phyloP scores from a whole-genome alignment of 2,329 filamentous ascomycete genomes.

The Elsinoe batatas region DNA sequence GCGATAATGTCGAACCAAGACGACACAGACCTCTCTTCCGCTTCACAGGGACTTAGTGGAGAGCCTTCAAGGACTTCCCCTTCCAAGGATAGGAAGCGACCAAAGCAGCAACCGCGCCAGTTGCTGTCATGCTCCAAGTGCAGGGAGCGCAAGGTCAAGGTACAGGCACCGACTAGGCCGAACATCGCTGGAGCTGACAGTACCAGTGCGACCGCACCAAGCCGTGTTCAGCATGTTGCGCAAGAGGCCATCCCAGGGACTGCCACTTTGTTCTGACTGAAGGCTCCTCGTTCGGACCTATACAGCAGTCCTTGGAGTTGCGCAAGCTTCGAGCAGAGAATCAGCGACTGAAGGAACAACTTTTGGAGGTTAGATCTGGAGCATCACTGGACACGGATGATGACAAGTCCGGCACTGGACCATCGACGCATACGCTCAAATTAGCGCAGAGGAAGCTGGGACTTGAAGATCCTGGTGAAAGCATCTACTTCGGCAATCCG shows the following conservation, averaged over 20 bases:
- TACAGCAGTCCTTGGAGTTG: constrained; percentile 40
- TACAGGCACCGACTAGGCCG: constrained; percentile 18
- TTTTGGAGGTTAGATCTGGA: constrained; percentile 25
- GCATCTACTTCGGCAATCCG: constrained; percentile 42
- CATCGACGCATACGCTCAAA: constrained; percentile 21
- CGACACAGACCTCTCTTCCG: not conserved
- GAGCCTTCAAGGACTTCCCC: not conserved
- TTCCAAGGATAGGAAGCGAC: constrained; percentile 28
- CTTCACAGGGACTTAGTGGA: not conserved
- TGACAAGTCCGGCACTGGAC: constrained; percentile 18
- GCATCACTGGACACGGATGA: constrained; percentile 29
- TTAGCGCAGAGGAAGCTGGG: constrained; percentile 30
- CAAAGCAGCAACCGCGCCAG: constrained; percentile 33
- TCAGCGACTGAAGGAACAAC: constrained; percentile 33
- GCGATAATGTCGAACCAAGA: not conserved
- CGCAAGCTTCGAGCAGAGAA: constrained; percentile 38
- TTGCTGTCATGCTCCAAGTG: constrained; percentile 41
- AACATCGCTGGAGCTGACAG: constrained; percentile 4
- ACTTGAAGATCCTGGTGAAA: constrained; percentile 33
- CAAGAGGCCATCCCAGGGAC: constrained; percentile 37
- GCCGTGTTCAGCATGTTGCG: constrained; percentile 41
- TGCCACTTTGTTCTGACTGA: constrained; percentile 38
- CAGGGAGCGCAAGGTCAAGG: constrained; percentile 41
- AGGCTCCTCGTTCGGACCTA: constrained; percentile 37
- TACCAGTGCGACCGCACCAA: constrained; percentile 39